phyloP scores from a whole-genome alignment of 495 filamentous ascomycete species.

The Viridothelium virens region DNA sequence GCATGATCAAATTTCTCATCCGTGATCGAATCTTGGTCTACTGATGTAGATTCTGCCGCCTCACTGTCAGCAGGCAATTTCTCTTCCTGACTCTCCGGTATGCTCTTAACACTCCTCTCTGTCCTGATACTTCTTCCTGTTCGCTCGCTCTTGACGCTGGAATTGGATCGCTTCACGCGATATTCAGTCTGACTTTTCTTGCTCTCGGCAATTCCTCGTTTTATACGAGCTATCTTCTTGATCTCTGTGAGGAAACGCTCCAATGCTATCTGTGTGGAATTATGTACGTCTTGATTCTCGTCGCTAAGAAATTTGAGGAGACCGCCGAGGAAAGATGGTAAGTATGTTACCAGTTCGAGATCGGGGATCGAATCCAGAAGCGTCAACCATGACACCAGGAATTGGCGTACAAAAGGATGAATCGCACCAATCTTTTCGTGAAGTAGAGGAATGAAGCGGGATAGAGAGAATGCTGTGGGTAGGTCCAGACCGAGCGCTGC shows the following conservation, averaged over 20 bases:
- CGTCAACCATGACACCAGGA: constrained; percentile 93
- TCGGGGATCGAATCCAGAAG: constrained; percentile 95
- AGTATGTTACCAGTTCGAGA: constrained; percentile 83
- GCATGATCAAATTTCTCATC: constrained; percentile 55
- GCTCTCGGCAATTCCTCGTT: constrained; percentile 85
- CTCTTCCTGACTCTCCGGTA: constrained; percentile 18
- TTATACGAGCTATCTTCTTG: constrained; percentile 84
- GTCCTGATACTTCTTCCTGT: constrained; percentile 11
- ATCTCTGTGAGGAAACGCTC: constrained; percentile 92
- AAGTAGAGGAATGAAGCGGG: constrained; percentile 83
- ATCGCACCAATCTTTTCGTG: constrained; percentile 88
- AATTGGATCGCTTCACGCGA: constrained; percentile 55
- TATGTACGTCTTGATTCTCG: constrained; percentile 84
- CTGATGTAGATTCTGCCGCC: constrained; percentile 16
- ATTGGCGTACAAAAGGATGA: constrained; percentile 89
- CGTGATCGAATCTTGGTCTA: constrained; percentile 39
- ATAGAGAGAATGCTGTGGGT: constrained; percentile 87
- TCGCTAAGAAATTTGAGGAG: constrained; percentile 90
- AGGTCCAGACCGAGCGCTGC: constrained; percentile 30
- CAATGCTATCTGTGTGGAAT: constrained; percentile 80
- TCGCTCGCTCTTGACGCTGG: constrained; percentile 45
- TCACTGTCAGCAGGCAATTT: constrained; percentile 15
- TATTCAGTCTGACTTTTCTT: constrained; percentile 60
- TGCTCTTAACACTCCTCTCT: constrained; percentile 15
- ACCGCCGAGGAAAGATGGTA: constrained; percentile 86